These are phyloP conservation scores for Cordyceps cateniannulata DNA, from an alignment of 2,329 filamentous ascomycete species.

Conservation along the genomic window DNA sequence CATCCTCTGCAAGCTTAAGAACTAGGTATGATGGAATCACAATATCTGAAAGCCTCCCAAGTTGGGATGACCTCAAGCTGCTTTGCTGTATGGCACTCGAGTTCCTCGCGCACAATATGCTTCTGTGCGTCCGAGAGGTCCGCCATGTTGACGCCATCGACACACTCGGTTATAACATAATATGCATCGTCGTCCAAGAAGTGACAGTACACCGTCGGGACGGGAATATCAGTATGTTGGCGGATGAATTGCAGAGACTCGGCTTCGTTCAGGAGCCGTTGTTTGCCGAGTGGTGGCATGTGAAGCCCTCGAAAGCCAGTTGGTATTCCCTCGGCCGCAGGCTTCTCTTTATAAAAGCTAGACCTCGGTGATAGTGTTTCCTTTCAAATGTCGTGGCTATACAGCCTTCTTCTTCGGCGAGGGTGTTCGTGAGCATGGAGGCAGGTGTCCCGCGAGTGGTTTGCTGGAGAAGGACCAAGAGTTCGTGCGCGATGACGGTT, in stretches of 20 bases:
- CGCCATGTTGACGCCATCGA: conserved; percentile 25
- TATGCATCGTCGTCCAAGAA: conserved; percentile 26
- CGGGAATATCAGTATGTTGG: conserved; percentile 22
- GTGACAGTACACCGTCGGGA: conserved; percentile 20
- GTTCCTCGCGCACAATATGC: conserved; percentile 21
- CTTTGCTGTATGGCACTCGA: conserved; percentile 19
- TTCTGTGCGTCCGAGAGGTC: conserved; percentile 22
- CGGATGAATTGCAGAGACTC: conserved; percentile 21
- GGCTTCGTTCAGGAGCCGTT: conserved; percentile 25
- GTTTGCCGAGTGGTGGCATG: conserved; percentile 23
- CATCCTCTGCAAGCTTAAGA: conserved; percentile 17
- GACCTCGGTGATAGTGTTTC: conserved; percentile 24
- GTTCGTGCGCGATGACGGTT: no score
- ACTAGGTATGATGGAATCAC: conserved; percentile 25
- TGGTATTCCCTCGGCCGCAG: conserved; percentile 25
- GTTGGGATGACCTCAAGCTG: conserved; percentile 21
- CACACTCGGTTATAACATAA: conserved; percentile 24
- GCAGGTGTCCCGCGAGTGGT: no score
- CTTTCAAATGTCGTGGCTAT: conserved; percentile 21
- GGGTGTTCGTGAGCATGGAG: no score
- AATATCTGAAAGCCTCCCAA: conserved; percentile 26
- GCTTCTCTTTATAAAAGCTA: conserved; percentile 25
- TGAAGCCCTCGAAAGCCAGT: conserved; percentile 22
- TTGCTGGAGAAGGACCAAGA: no score
- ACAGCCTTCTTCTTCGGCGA: conserved; percentile 22